phyloP scores from a whole-genome alignment of 1,139 yeast species.

The Protomyces gravidus region DNA sequence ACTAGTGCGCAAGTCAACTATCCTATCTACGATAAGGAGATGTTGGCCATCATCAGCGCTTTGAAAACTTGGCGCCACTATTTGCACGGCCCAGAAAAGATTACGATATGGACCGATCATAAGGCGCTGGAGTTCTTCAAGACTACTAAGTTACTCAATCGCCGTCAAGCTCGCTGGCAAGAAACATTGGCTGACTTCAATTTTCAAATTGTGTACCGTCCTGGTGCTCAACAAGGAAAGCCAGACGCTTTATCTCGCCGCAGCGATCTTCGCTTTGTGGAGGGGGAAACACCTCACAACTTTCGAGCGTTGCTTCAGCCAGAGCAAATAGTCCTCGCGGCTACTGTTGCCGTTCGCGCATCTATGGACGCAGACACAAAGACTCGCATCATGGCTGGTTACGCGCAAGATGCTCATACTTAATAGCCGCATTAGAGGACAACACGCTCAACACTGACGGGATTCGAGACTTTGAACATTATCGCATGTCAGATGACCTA shows the following conservation, averaged over 20 bases:
- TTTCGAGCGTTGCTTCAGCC: no score
- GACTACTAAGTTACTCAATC: neutral
- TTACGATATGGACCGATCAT: conserved; percentile 3
- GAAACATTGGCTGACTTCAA: neutral
- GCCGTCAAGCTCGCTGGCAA: conserved; percentile 10
- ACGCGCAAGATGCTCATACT: no score
- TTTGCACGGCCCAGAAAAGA: neutral
- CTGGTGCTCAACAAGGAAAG: neutral
- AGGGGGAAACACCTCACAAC: no score
- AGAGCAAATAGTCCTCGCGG: no score
- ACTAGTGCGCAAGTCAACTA: conserved; percentile 15
- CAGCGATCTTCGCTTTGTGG: no score
- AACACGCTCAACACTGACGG: no score
- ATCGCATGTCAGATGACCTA: neutral
- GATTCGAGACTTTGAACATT: neutral
- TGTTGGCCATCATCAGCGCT: neutral
- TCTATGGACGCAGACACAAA: no score
- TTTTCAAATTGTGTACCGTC: neutral
- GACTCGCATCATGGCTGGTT: no score
- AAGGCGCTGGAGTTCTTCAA: neutral
- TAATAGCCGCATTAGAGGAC: no score
- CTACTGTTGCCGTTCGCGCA: no score
- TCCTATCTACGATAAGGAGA: conserved; percentile 6
- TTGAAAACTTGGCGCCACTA: conserved; percentile 2
- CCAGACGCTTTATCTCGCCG: neutral